Evolutionary conservation across 805 yeast genomes (phyloP).

Genomic region (Maudiozyma barnettii): DNA sequence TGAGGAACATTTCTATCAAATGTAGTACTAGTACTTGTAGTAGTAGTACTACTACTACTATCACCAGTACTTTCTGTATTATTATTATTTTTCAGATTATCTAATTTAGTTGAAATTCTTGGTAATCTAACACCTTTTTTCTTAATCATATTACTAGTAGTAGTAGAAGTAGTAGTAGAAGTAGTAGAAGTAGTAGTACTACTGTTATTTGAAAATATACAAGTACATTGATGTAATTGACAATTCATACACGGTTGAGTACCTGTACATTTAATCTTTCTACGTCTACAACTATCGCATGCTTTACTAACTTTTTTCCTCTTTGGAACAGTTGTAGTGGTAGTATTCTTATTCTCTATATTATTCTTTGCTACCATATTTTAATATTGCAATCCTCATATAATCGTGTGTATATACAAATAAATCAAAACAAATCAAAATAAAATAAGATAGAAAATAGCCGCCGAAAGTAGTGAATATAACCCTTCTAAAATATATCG

Average conservation of each 20-base stretch:
- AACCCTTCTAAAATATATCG: too few species aligned
- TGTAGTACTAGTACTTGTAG: not conserved
- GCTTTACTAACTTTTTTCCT: conserved; percentile 10
- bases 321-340: not conserved
- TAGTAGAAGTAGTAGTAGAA: not conserved
- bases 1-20: not conserved
- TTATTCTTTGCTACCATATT: not conserved
- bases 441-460: too few species aligned
- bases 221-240: conserved; percentile 21
- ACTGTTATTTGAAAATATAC: conserved; percentile 8
- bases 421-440: too few species aligned
- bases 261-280: conserved; percentile 30
- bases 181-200: not conserved
- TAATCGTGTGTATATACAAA: too few species aligned
- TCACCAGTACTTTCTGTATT: not conserved
- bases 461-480: too few species aligned
- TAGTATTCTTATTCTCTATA: not conserved
- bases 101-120: not conserved
- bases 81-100: not conserved
- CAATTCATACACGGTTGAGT: conserved; percentile 25
- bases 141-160: not conserved
- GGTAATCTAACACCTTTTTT: not conserved
- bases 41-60: not conserved
- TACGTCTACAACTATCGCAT: conserved; percentile 26
- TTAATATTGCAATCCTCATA: not conserved